Evolutionary conservation across 2,329 filamentous ascomycete species (phyloP).

Genomic region (Colletotrichum coccodes): DNA sequence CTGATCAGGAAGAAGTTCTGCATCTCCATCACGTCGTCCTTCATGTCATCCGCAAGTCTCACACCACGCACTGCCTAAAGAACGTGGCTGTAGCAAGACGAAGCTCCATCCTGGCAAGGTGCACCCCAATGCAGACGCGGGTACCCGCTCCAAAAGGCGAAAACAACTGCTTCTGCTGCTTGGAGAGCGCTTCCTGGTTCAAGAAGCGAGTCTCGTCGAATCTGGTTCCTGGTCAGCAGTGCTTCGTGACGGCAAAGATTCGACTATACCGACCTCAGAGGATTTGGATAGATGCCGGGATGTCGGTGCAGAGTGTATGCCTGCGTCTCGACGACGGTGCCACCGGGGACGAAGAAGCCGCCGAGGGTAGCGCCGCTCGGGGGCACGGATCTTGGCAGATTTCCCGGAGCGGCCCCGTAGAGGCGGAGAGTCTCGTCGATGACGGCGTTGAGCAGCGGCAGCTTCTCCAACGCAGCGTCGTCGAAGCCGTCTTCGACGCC

Average conservation of each 20-base stretch:
- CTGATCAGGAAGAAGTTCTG: slow-evolving; percentile 44
- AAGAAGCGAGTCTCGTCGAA: slow-evolving; percentile 18
- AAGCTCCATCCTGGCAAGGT: slow-evolving; percentile 67
- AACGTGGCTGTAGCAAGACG: slow-evolving; percentile 61
- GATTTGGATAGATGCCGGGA: slow-evolving; percentile 50
- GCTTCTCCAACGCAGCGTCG: slow-evolving; percentile 44
- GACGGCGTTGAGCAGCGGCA: slow-evolving; percentile 53
- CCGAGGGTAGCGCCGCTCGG: slow-evolving; percentile 48
- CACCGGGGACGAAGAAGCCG: slow-evolving; percentile 51
- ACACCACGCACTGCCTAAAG: slow-evolving; percentile 57
- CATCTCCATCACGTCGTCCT: slow-evolving; percentile 47
- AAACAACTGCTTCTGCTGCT: slow-evolving; percentile 58
- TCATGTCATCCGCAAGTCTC: slow-evolving; percentile 44
- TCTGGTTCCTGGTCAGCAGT: background rate
- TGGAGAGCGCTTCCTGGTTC: slow-evolving; percentile 3
- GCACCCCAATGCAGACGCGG: slow-evolving; percentile 62
- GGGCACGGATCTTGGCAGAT: slow-evolving; percentile 52
- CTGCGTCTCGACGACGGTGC: slow-evolving; percentile 52
- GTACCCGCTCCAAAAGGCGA: slow-evolving; percentile 63
- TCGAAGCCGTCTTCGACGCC: slow-evolving; percentile 36
- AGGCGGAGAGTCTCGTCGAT: slow-evolving; percentile 58
- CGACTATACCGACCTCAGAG: slow-evolving; percentile 36
- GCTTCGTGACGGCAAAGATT: fast-evolving
- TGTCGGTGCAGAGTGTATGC: slow-evolving; percentile 59
- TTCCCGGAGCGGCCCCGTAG: slow-evolving; percentile 50